Evolutionary conservation across 805 yeast species (phyloP).

Genomic region (Candida sithepensis): DNA sequence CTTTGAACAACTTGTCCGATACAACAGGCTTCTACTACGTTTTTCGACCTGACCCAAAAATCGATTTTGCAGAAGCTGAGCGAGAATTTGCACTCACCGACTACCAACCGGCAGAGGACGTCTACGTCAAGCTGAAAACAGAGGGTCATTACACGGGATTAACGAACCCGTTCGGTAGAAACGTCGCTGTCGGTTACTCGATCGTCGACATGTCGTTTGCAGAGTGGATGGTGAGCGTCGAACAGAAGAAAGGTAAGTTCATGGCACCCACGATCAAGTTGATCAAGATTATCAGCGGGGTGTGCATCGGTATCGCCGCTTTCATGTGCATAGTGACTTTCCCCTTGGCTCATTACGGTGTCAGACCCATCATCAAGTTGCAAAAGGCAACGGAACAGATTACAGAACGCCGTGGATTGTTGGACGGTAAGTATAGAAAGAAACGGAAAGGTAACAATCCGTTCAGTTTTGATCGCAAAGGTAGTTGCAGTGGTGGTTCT

Average conservation of each 20-base stretch:
- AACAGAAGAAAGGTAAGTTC: conserved; percentile 57
- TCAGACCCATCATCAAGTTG: conserved; percentile 73
- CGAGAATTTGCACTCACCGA: conserved; percentile 5
- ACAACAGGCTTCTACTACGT: conserved; percentile 38
- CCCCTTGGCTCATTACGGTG: conserved; percentile 81
- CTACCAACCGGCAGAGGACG: conserved; percentile 24
- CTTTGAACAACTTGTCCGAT: conserved; percentile 20
- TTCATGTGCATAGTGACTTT: conserved; percentile 73
- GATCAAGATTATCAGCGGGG: conserved; percentile 68
- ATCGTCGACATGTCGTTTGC: conserved; percentile 40
- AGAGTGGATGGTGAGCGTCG: conserved; percentile 73
- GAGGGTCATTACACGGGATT: conserved; percentile 42
- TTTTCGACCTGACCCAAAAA: conserved; percentile 33
- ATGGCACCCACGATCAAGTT: conserved; percentile 58
- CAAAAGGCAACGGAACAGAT: conserved; percentile 80
- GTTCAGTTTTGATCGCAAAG: conserved; percentile 10
- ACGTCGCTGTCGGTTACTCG: conserved; percentile 57
- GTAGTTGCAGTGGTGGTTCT: background rate
- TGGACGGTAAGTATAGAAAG: conserved; percentile 8
- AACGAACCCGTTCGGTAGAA: conserved; percentile 31
- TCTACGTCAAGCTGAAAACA: conserved; percentile 17
- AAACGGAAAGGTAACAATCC: conserved; percentile 18
- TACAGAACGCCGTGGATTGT: conserved; percentile 38
- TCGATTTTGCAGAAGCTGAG: background rate
- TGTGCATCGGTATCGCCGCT: conserved; percentile 73